A percentile compares a stretch with the other conserved stretches of the same genome.
phyloP scores from a whole-genome alignment of 2,329 filamentous ascomycete genomes.

The Penicillium sp. region DNA sequence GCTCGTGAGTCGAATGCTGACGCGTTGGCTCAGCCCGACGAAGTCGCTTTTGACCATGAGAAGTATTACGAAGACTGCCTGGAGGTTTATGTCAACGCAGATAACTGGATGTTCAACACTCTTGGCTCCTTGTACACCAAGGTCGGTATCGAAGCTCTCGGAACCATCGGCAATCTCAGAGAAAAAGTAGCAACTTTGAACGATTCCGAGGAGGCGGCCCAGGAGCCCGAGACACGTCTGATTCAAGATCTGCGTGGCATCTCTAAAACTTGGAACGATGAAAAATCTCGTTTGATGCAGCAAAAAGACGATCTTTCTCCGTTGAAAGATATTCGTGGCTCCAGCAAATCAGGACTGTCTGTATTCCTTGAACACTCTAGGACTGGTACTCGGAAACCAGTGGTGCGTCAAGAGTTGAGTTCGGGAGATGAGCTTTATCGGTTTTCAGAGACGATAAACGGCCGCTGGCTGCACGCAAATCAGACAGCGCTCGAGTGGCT shows the following conservation, averaged over 20 bases:
- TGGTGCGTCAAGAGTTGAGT: slow-evolving; percentile 42
- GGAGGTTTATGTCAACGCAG: slow-evolving; percentile 55
- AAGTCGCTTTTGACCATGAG: slow-evolving; percentile 53
- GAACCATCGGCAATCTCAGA: slow-evolving; percentile 44
- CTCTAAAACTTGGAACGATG: slow-evolving; percentile 49
- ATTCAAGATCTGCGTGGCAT: slow-evolving; percentile 49
- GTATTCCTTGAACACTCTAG: slow-evolving; percentile 61
- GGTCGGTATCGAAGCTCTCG: slow-evolving; percentile 51
- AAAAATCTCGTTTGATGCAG: slow-evolving; percentile 46
- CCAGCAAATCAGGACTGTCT: slow-evolving; percentile 51
- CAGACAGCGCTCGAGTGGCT: slow-evolving; percentile 59
- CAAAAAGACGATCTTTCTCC: slow-evolving; percentile 53
- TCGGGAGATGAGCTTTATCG: slow-evolving; percentile 39
- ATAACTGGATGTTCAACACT: slow-evolving; percentile 60
- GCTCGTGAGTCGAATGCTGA: slow-evolving; percentile 61
- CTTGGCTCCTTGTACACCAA: slow-evolving; percentile 55
- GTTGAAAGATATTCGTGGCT: slow-evolving; percentile 52
- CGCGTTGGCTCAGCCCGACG: slow-evolving; percentile 46
- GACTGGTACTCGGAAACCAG: slow-evolving; percentile 44
- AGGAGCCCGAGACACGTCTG: slow-evolving; percentile 32
- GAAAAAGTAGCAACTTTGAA: slow-evolving; percentile 24
- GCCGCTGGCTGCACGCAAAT: slow-evolving; percentile 49
- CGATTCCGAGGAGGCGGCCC: slow-evolving; percentile 19
- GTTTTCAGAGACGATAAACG: slow-evolving; percentile 52
- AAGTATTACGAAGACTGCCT: slow-evolving; percentile 60